Evolutionary conservation across 164 flowering plant species (phyloP), one percentile per base, ranked within the genome.

Genomic region (Piper betle): DNA sequence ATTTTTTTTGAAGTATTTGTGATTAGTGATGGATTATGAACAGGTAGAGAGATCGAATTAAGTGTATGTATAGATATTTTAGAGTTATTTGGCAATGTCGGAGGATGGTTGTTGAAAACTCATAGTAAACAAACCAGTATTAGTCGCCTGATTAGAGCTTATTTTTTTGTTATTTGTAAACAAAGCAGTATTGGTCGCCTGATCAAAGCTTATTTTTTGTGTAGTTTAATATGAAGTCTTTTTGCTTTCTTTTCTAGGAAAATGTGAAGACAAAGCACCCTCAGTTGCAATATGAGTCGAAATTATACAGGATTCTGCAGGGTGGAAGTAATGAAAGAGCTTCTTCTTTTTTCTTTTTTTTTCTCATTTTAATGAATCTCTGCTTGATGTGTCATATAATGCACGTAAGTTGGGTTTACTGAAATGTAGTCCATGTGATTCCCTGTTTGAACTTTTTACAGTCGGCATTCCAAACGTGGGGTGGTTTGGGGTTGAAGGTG

Each of bases 401-500:
- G 16, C 16, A 17, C 42, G 15, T 46, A 46, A 46, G 15, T 46
- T 46, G 15, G 0, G 11, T 5, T 60, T 2, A 39, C 13, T 10
- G 57, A 17, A 37, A 20, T 54, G 41, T 17, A 61, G 37, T 58
- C 46, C 46, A 16, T 15, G 5, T 39, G 46, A 13, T 46, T 10
- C 13, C 63, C 52, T 55, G 38, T 37, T 46, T 46, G 57, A 42
- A 25, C 38, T 67, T 33, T 55, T 58, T 75, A 25, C 83, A 89
- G 96, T 89, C 70, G 96, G 96, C 25, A 78, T 89, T 69, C 93
- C 93, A 62, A 86, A 86, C 72, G 91, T 86, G 64, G 80, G 83
- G 77, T 89, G 94, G 97, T 89, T 83, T 79, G 94, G 94, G 54
- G 94, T 85, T 48, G 94, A 89, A 69, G 97, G 97, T 55, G 97